Evolutionary conservation across 495 filamentous ascomycete species (phyloP).

Genomic region (Penicillium macrosclerotiorum): DNA sequence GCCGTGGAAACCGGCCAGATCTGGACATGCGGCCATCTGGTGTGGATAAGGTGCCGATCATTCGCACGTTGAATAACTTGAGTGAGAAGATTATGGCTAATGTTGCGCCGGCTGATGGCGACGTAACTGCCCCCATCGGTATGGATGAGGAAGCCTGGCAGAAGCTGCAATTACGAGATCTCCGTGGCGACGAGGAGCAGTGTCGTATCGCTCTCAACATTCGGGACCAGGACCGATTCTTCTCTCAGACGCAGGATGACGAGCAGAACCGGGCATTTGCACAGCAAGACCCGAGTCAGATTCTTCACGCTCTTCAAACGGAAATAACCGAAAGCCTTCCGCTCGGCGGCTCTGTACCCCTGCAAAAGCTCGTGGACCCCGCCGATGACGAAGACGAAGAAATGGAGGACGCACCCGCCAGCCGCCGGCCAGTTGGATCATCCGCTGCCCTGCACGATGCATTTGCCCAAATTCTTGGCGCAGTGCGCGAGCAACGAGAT

Average conservation of each 20-base stretch:
- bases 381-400: slow-evolving; percentile 57
- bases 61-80: slow-evolving; percentile 79
- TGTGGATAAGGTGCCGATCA: slow-evolving; percentile 70
- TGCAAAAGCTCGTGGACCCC: slow-evolving; percentile 51
- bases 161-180: slow-evolving; percentile 75
- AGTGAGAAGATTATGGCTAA: slow-evolving; percentile 89
- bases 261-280: slow-evolving; percentile 59
- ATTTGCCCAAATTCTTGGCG: slow-evolving; percentile 42
- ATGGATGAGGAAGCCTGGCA: slow-evolving; percentile 74
- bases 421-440: slow-evolving; percentile 33
- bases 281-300: slow-evolving; percentile 63
- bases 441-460: slow-evolving; percentile 35
- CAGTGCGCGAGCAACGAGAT: slow-evolving; percentile 41
- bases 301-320: slow-evolving; percentile 59
- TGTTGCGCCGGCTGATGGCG: slow-evolving; percentile 71
- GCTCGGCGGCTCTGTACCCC: slow-evolving; percentile 56
- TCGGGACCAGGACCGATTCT: slow-evolving; percentile 78
- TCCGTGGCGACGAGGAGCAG: slow-evolving; percentile 69
- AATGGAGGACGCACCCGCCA: slow-evolving; percentile 46
- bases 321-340: slow-evolving; percentile 53
- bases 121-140: slow-evolving; percentile 60
- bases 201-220: slow-evolving; percentile 80
- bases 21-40: slow-evolving; percentile 76
- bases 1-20: slow-evolving; percentile 79
- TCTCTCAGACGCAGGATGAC: slow-evolving; percentile 58